Evolutionary conservation across 768 basidiomycete species (phyloP).

Genomic region (Myochromella boudieri): DNA sequence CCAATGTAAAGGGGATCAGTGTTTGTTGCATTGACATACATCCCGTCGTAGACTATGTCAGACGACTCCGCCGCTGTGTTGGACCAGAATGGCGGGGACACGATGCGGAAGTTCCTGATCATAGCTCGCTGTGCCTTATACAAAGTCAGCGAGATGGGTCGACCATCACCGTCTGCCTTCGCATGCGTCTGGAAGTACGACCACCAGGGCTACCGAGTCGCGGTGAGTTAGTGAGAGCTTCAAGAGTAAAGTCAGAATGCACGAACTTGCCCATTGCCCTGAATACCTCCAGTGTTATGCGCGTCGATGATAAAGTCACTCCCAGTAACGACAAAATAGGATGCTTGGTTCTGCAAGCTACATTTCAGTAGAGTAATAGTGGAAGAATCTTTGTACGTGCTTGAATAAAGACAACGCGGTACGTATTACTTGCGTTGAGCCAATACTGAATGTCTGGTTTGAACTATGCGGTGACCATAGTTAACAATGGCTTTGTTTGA

Average conservation of each 20-base stretch:
- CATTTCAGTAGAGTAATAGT: neutral
- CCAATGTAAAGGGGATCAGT: conserved; percentile 47
- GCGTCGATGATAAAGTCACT: conserved; percentile 55
- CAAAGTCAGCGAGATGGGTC: conserved; percentile 55
- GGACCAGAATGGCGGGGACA: conserved; percentile 61
- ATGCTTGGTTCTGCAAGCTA: conserved; percentile 48
- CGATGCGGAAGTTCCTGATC: conserved; percentile 49
- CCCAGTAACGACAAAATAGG: conserved; percentile 64
- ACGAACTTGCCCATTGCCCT: conserved; percentile 56
- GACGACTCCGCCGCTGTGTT: conserved; percentile 52
- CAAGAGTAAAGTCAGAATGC: no score
- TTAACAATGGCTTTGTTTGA: neutral
- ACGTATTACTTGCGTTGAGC: conserved; percentile 54
- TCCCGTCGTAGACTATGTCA: conserved; percentile 53
- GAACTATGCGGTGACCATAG: conserved; percentile 36
- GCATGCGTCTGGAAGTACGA: conserved; percentile 47
- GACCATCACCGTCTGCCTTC: conserved; percentile 53
- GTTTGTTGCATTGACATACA: conserved; percentile 59
- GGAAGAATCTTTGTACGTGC: conserved; percentile 23
- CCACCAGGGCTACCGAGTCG: conserved; percentile 49
- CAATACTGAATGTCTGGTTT: conserved; percentile 53
- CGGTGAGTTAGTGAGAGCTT: neutral
- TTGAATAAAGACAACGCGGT: conserved; percentile 63
- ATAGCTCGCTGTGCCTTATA: conserved; percentile 41
- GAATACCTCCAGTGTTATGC: conserved; percentile 54